phyloP scores from a whole-genome alignment of 2,329 filamentous ascomycete genomes.

The Ceratocystis lukuohia region DNA sequence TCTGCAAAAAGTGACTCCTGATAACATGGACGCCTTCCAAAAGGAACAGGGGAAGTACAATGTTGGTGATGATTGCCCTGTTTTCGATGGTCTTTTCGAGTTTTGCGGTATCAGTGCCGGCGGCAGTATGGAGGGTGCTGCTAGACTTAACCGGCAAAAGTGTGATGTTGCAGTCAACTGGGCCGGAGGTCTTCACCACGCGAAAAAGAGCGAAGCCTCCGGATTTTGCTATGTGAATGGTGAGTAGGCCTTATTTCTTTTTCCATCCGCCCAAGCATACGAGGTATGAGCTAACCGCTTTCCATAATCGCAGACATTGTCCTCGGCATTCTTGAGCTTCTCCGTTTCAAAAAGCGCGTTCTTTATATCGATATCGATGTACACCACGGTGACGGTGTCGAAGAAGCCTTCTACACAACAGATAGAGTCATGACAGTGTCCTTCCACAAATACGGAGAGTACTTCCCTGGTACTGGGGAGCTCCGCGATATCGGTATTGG shows the following conservation, averaged over 20 bases:
- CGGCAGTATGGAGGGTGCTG: constrained; percentile 84
- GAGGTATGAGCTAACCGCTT: not conserved
- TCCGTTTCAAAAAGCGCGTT: constrained; percentile 85
- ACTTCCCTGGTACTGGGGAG: constrained; percentile 85
- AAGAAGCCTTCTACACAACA: constrained; percentile 85
- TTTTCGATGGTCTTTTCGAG: constrained; percentile 95
- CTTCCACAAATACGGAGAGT: constrained; percentile 94
- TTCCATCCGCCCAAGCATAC: not conserved
- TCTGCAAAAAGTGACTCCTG: constrained; percentile 84
- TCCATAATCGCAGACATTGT: constrained; percentile 53
- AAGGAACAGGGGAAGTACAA: constrained; percentile 82
- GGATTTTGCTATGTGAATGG: constrained; percentile 99
- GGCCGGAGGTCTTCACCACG: constrained; percentile 93
- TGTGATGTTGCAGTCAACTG: constrained; percentile 97
- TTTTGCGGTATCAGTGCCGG: constrained; percentile 93
- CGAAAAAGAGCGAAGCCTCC: constrained; percentile 89
- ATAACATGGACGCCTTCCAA: constrained; percentile 86
- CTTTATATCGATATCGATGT: constrained; percentile 96
- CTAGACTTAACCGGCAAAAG: constrained; percentile 76
- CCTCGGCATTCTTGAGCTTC: constrained; percentile 80
- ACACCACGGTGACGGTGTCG: constrained; percentile 84
- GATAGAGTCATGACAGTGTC: constrained; percentile 87
- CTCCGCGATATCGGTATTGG: constrained; percentile 78
- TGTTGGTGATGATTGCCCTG: constrained; percentile 90
- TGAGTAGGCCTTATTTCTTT: constrained; percentile 30